These are phyloP conservation scores for Metschnikowia drakensbergensis DNA, from an alignment of 805 yeast genomes.

Conservation along the genomic window DNA sequence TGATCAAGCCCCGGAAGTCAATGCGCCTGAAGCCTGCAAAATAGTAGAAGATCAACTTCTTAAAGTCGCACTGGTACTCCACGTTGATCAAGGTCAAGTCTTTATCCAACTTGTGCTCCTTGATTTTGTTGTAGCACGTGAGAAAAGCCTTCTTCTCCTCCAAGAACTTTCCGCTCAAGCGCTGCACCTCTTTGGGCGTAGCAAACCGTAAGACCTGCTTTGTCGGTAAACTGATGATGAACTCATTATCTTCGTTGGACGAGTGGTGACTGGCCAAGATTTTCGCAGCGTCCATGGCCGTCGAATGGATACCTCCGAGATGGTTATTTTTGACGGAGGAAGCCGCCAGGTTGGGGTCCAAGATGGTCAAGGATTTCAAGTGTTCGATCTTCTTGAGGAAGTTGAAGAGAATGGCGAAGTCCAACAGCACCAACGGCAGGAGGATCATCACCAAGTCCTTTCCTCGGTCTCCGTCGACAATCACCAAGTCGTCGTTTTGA, in stretches of 20 bases:
- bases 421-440: conserved; percentile 58
- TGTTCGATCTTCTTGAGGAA: conserved; percentile 73
- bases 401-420: conserved; percentile 67
- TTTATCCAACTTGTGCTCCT: conserved; percentile 45
- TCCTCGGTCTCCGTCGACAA: conserved; percentile 83
- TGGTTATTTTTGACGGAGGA: conserved; percentile 21
- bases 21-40: conserved; percentile 45
- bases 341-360: conserved; percentile 22
- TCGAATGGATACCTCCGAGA: conserved; percentile 39
- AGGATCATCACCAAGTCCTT: conserved; percentile 72
- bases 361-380: conserved; percentile 46
- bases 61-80: conserved; percentile 44
- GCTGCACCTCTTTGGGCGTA: conserved; percentile 63
- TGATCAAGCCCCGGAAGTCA: conserved; percentile 42
- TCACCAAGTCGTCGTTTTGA: conserved; percentile 60
- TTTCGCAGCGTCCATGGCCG: conserved; percentile 30
- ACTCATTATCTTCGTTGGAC: conserved; percentile 53
- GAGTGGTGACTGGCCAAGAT: conserved; percentile 32
- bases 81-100: conserved; percentile 43
- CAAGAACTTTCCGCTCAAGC: conserved; percentile 57
- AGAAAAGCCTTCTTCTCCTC: conserved; percentile 71
- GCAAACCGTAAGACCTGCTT: conserved; percentile 77
- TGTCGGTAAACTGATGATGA: conserved; percentile 64
- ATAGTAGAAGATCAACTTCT: conserved; percentile 43
- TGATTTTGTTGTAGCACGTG: conserved; percentile 50